phyloP scores from a whole-genome alignment of 1,284 basidiomycete genomes.

The Golubevia pallescens region DNA sequence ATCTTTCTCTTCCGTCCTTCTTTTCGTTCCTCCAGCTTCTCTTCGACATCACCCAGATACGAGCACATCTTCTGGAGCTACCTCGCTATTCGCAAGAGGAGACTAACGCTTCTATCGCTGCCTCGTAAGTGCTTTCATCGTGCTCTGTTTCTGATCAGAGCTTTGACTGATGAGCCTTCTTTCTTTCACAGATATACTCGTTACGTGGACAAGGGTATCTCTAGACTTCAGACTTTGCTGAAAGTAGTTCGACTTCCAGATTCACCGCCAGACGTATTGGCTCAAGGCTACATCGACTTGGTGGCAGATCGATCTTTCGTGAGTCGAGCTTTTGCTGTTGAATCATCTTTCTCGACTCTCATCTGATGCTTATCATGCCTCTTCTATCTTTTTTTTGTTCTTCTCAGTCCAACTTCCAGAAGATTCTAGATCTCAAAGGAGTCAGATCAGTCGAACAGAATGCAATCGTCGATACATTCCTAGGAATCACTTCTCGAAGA shows the following conservation, averaged over 20 bases:
- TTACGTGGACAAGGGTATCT: slow-evolving; percentile 31
- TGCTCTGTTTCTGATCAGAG: background rate
- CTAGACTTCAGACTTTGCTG: slow-evolving; percentile 38
- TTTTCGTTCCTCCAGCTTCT: too few species aligned
- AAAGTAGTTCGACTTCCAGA: slow-evolving; percentile 28
- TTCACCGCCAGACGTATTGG: slow-evolving; percentile 16
- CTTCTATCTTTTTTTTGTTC: background rate
- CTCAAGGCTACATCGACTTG: slow-evolving; percentile 37
- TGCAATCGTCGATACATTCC: background rate
- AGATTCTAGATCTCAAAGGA: slow-evolving; percentile 4
- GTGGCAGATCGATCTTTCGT: slow-evolving; percentile 46
- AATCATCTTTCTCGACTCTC: background rate
- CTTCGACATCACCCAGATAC: slow-evolving; percentile 34
- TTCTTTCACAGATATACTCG: slow-evolving; percentile 26
- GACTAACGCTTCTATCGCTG: slow-evolving; percentile 8
- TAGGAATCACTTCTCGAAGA: background rate
- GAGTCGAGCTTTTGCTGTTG: background rate
- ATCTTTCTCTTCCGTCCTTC: too few species aligned
- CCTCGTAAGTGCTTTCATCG: slow-evolving; percentile 6
- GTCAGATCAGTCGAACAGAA: slow-evolving; percentile 3
- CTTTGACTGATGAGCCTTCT: too few species aligned
- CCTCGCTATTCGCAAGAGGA: slow-evolving; percentile 42
- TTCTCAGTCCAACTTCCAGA: slow-evolving; percentile 35
- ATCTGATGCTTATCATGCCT: too few species aligned
- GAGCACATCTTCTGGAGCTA: slow-evolving; percentile 36